Evolutionary conservation across 129 eudicot species (phyloP).

Genomic region (Ambrosia trifida): DNA sequence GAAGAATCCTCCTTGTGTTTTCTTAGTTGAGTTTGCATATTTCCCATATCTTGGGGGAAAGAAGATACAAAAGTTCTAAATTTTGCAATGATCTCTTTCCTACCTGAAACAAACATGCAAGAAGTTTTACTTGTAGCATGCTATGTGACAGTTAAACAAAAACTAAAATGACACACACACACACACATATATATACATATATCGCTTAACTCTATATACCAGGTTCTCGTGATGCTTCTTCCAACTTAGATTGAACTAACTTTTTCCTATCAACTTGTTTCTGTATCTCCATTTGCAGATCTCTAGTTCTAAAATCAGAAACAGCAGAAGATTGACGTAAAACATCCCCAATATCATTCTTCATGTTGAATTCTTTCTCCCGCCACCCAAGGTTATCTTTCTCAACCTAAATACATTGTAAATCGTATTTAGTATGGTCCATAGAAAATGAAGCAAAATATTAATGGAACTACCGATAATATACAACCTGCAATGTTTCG

Average conservation of each 20-base stretch:
- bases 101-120: slow-evolving; percentile 53
- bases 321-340: slow-evolving; percentile 55
- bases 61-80: slow-evolving; percentile 79
- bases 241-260: slow-evolving; percentile 59
- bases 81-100: slow-evolving; percentile 84
- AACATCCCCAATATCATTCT: slow-evolving; percentile 68
- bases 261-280: slow-evolving; percentile 53
- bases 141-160: neutral
- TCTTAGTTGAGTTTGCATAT: slow-evolving; percentile 78
- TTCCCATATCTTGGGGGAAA: slow-evolving; percentile 77
- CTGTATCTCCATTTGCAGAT: slow-evolving; percentile 66
- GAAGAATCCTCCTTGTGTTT: slow-evolving; percentile 83
- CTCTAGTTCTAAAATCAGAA: slow-evolving; percentile 58
- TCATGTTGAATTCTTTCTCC: slow-evolving; percentile 65
- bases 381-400: slow-evolving; percentile 85
- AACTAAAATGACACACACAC: neutral
- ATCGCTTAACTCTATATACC: slow-evolving; percentile 41
- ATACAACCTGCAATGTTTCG: slow-evolving; percentile 87
- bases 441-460: slow-evolving; percentile 16
- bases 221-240: slow-evolving; percentile 81
- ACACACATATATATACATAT: neutral
- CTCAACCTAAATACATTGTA: slow-evolving; percentile 55
- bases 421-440: slow-evolving; percentile 7
- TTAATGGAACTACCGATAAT: slow-evolving; percentile 39
- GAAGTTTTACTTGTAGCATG: slow-evolving; percentile 8